Conservation (phyloP, 176 grass and related monocot genomes). For the Alopecurus myosuroides region DNA sequence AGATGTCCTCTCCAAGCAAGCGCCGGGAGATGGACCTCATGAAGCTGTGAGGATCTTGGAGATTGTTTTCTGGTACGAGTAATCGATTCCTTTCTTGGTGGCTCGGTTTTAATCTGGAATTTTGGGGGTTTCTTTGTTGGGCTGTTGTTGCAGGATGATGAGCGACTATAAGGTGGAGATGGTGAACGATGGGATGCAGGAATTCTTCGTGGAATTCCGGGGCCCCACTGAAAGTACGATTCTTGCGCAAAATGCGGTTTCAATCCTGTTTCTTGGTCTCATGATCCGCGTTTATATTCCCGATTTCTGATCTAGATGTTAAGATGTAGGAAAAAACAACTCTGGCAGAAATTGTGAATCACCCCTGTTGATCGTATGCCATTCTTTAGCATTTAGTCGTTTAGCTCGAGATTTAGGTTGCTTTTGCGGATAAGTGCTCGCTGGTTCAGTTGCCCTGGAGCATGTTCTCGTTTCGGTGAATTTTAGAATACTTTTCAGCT, state of each 20-base stretch:
- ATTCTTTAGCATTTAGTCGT: constrained; percentile 2
- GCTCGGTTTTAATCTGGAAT: constrained; percentile 19
- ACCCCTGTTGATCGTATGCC: background rate
- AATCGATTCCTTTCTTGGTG: constrained; percentile 4
- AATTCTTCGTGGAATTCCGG: constrained; percentile 91
- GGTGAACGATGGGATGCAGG: constrained; percentile 98
- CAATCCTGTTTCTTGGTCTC: background rate
- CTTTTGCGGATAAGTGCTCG: background rate
- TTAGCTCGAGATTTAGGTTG: background rate
- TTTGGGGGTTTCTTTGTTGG: constrained; percentile 4
- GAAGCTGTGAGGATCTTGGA: constrained; percentile 73
- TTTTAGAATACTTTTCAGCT: background rate
- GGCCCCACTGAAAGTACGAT: constrained; percentile 84
- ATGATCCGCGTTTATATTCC: constrained; percentile 3
- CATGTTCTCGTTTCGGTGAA: background rate
- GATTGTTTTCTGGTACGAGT: background rate
- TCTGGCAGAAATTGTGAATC: background rate
- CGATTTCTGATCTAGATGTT: constrained; percentile 16
- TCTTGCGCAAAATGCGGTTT: background rate
- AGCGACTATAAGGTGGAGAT: constrained; percentile 99
- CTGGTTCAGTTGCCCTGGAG: constrained; percentile 5
- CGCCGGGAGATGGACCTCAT: constrained; percentile 99
- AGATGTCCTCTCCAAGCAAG: constrained; percentile 96
- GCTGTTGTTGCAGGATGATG: constrained; percentile 69
- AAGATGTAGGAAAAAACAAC: background rate